These are phyloP conservation scores for Ophiognomonia clavigignenti-juglandacearum DNA, from an alignment of 2,329 filamentous ascomycete species.

Conservation along the genomic window DNA sequence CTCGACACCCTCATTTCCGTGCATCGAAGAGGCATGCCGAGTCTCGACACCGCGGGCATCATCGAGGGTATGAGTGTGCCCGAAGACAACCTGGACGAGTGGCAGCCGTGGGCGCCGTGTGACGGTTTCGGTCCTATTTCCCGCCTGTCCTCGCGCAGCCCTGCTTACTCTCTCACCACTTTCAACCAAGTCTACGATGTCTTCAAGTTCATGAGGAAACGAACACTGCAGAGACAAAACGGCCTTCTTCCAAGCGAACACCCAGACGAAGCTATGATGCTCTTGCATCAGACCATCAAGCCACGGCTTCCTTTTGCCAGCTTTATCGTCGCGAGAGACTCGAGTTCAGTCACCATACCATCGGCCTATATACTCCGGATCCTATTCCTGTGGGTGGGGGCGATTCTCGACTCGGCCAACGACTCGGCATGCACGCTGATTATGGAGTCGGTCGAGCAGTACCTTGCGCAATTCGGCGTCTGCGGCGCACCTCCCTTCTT, in stretches of 20 bases:
- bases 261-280: constrained; percentile 6
- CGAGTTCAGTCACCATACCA: constrained; percentile 19
- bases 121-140: constrained; percentile 28
- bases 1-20: constrained; percentile 55
- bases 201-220: constrained; percentile 28
- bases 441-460: constrained; percentile 21
- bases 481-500: constrained; percentile 23
- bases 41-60: constrained; percentile 44
- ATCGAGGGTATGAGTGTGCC: constrained; percentile 41
- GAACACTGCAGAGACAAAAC: constrained; percentile 8
- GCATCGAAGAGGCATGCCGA: constrained; percentile 43
- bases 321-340: constrained; percentile 18
- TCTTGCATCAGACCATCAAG: constrained; percentile 19
- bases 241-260: constrained; percentile 1
- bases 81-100: constrained; percentile 68
- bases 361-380: constrained; percentile 22
- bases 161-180: constrained; percentile 32
- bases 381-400: constrained; percentile 22
- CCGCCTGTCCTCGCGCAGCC: constrained; percentile 21
- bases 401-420: constrained; percentile 16
- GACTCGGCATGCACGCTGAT: constrained; percentile 16
- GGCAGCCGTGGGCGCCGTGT: constrained; percentile 64
- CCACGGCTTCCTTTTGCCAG: constrained; percentile 19
- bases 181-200: constrained; percentile 39
- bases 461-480: constrained; percentile 20